These are phyloP conservation scores for Penicillium sp. DNA, from an alignment of 2,329 filamentous ascomycete species.

Conservation along the genomic window DNA sequence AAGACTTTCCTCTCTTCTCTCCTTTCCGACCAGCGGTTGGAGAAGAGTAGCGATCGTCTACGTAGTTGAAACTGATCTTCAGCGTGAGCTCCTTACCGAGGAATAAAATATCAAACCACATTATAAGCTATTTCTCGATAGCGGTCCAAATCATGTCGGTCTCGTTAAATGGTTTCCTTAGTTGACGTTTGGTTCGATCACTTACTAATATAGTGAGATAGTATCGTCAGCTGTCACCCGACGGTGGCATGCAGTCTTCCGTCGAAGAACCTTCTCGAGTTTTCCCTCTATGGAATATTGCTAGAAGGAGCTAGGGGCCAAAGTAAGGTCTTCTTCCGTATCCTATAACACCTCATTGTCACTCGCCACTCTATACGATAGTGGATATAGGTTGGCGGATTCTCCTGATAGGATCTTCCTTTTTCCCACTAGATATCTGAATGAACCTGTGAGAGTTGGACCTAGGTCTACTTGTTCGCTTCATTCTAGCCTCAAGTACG, in stretches of 20 bases:
- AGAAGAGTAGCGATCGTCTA: background rate
- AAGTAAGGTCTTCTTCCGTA: conserved; percentile 11
- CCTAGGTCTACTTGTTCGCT: too few species aligned
- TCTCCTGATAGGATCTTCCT: too few species aligned
- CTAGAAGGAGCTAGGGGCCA: conserved; percentile 12
- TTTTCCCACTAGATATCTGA: too few species aligned
- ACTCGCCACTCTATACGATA: conserved; percentile 22
- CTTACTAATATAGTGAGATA: background rate
- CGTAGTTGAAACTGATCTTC: background rate
- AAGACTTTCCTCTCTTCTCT: too few species aligned
- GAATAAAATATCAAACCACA: background rate
- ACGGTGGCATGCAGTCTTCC: conserved; percentile 3
- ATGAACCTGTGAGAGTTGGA: too few species aligned
- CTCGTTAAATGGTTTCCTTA: conserved; percentile 10
- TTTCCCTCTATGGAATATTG: conserved; percentile 4
- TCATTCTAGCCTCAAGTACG: too few species aligned
- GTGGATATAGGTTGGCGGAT: conserved; percentile 17
- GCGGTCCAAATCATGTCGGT: conserved; percentile 9
- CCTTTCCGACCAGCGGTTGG: too few species aligned
- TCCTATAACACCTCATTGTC: conserved; percentile 11
- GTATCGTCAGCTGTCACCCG: conserved; percentile 2
- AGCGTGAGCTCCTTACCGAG: conserved; percentile 1
- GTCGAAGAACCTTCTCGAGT: conserved; percentile 9
- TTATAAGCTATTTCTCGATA: conserved; percentile 19
- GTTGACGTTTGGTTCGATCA: conserved; percentile 2